These are phyloP conservation scores for Kitagawia praeruptora DNA, from an alignment of 129 eudicot genomes.

Conservation along the genomic window DNA sequence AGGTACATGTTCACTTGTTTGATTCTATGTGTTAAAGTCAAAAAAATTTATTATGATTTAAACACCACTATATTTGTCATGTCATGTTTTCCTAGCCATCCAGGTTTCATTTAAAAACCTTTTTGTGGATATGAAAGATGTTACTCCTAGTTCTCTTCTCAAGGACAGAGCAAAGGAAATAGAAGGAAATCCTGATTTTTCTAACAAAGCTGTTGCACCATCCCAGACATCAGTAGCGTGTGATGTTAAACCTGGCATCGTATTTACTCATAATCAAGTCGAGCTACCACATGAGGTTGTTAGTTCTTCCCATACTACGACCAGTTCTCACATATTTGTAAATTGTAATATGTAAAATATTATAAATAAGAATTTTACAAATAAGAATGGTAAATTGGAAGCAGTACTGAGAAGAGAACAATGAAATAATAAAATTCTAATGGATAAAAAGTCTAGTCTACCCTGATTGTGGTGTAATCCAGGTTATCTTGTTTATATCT, in stretches of 20 bases:
- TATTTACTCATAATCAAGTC: constrained; percentile 52
- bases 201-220: constrained; percentile 64
- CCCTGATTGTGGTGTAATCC: no score
- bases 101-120: constrained; percentile 80
- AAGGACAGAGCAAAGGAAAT: constrained; percentile 71
- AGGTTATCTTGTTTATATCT: no score
- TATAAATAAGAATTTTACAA: no score
- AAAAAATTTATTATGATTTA: neutral
- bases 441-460: no score
- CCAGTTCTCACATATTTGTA: constrained; percentile 43
- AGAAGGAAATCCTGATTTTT: constrained; percentile 96
- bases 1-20: constrained; percentile 33
- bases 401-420: no score
- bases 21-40: neutral
- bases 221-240: constrained; percentile 40
- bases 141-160: constrained; percentile 69
- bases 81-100: constrained; percentile 18
- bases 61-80: neutral
- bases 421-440: no score
- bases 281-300: constrained; percentile 73
- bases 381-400: no score
- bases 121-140: constrained; percentile 70
- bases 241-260: constrained; percentile 50
- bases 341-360: no score
- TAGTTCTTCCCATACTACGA: constrained; percentile 52